Evolutionary conservation across 2,329 filamentous ascomycete genomes (phyloP), one percentile per base, ranked within the genome.

Genomic region (Penicillium sp.): DNA sequence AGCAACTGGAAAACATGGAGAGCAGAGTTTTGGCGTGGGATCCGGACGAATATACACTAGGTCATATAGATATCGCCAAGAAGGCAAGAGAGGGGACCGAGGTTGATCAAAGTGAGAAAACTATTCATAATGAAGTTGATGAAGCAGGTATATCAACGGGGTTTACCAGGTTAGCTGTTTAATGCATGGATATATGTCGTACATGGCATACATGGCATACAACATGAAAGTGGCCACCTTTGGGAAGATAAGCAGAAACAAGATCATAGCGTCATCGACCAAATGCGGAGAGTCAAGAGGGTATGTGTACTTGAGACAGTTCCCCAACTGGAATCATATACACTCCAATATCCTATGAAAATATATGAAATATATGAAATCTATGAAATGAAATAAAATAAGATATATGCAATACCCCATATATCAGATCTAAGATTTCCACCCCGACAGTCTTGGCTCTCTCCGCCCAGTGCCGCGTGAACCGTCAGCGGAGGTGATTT

Each of bases 381-480:
- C 10, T 12, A 31, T 31, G 29, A 33, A 33, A 33, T 33, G 12
- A 13, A 33, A 33, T 33, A 13, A 33, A 13, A 33, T 33, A 33
- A 33, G 31, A 33, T 33, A 33, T 33, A 33, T 33, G 31, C 31
- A 33, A 33, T 33, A 33, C 45, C 53, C 45, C 40, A 21, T 35
- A 45, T 29, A 21, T 51, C 23, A 56, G 40, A 46, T 25, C 15
- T 47, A 31, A 33, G 37, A 50, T 52, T 51, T 53, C 41, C 41
- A 50, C 46, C 41, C 40, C 54, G 31, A 12, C 21, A 31, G 50
- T 47, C 55, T 57, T 57, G 55, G 55, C 55, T 57, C 41, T 46
- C 48, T 56, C 54, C 54, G 54, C 54, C 50, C 48, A 50, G 19
- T 57, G 56, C 56, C 56, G 56, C 17, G 21, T 50, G 51, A 58